Percentiles rank a stretch among this genome's conserved stretches.
These are phyloP conservation scores for Neurospora sp. DNA, from an alignment of 495 filamentous ascomycete genomes.

Conservation along the genomic window DNA sequence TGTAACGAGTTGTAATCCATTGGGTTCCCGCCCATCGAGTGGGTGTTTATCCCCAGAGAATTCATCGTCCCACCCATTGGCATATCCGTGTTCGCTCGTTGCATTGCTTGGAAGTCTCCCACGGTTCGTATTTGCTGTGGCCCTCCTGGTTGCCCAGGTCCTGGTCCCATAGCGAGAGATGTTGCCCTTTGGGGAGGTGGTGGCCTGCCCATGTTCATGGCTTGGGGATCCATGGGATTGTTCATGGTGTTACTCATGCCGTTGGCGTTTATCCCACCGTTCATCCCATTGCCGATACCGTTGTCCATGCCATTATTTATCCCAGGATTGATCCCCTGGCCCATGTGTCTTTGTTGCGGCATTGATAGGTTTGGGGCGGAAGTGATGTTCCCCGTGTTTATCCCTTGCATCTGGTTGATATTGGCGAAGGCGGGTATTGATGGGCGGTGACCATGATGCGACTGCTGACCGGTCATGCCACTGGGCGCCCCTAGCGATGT, in stretches of 20 bases:
- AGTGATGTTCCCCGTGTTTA: slow-evolving; percentile 21
- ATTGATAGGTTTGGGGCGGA: slow-evolving; percentile 18
- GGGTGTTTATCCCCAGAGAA: slow-evolving; percentile 19
- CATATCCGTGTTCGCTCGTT: slow-evolving; percentile 32
- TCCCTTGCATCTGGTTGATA: slow-evolving; percentile 25
- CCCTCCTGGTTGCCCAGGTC: not conserved
- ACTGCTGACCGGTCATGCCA: slow-evolving; percentile 24
- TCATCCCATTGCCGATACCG: slow-evolving; percentile 9
- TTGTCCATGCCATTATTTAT: slow-evolving; percentile 18
- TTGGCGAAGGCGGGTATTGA: slow-evolving; percentile 22
- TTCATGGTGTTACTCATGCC: slow-evolving; percentile 1
- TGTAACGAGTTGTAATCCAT: slow-evolving; percentile 24
- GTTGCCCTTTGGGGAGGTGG: slow-evolving; percentile 26
- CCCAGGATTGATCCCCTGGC: slow-evolving; percentile 20
- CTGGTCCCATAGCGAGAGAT: slow-evolving; percentile 27
- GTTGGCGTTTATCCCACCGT: too few relatives aligned
- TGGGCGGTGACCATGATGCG: slow-evolving; percentile 20
- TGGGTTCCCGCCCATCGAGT: slow-evolving; percentile 15
- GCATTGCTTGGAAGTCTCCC: slow-evolving; percentile 36
- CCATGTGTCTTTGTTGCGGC: slow-evolving; percentile 21
- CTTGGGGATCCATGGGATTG: slow-evolving; percentile 12
- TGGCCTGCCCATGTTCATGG: slow-evolving; percentile 25
- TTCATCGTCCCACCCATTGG: slow-evolving; percentile 16
- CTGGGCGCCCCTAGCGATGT: slow-evolving; percentile 19
- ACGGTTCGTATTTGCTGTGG: slow-evolving; percentile 32